Conservation (phyloP, 2,329 filamentous ascomycete genomes). For the Fusarium gaditjirri region DNA sequence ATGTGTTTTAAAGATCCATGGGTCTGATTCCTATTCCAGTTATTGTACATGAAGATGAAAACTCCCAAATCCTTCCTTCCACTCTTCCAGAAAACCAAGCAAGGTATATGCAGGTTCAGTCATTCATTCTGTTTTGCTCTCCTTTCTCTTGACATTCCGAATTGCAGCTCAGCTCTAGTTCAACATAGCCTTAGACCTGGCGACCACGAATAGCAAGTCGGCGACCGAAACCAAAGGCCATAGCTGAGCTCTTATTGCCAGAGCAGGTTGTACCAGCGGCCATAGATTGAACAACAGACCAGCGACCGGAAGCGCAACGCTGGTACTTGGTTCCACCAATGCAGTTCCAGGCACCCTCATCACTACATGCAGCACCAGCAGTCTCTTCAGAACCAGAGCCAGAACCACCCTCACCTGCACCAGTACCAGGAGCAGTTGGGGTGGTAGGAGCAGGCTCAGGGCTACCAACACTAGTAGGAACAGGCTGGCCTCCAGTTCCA, state of each 20-base stretch:
- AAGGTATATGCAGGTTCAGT: conserved; percentile 7
- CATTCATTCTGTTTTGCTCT: background rate
- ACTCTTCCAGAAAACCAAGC: conserved; percentile 14
- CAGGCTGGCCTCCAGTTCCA: conserved; percentile 21
- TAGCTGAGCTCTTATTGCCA: conserved; percentile 41
- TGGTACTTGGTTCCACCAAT: conserved; percentile 66
- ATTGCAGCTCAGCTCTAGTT: background rate
- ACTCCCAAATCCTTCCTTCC: conserved; percentile 20
- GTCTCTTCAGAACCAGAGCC: conserved; percentile 45
- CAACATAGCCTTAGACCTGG: conserved; percentile 19
- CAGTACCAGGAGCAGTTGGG: conserved; percentile 33
- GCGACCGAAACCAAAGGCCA: conserved; percentile 37
- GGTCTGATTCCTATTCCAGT: conserved; percentile 26
- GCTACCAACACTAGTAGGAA: conserved; percentile 20
- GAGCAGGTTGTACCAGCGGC: conserved; percentile 65
- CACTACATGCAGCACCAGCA: conserved; percentile 57
- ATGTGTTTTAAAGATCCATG: conserved; percentile 24
- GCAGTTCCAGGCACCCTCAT: conserved; percentile 70
- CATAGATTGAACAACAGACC: conserved; percentile 61
- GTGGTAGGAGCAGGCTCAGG: conserved; percentile 24
- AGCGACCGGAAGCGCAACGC: conserved; percentile 69
- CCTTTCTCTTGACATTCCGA: conserved; percentile 20
- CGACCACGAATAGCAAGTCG: conserved; percentile 34
- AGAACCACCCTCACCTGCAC: conserved; percentile 36
- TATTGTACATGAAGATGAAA: conserved; percentile 32